A percentile compares a stretch with the other conserved stretches of the same genome.
Conservation (phyloP, 352 stramenopile species). For the Pythium rhizo-oryzae region DNA sequence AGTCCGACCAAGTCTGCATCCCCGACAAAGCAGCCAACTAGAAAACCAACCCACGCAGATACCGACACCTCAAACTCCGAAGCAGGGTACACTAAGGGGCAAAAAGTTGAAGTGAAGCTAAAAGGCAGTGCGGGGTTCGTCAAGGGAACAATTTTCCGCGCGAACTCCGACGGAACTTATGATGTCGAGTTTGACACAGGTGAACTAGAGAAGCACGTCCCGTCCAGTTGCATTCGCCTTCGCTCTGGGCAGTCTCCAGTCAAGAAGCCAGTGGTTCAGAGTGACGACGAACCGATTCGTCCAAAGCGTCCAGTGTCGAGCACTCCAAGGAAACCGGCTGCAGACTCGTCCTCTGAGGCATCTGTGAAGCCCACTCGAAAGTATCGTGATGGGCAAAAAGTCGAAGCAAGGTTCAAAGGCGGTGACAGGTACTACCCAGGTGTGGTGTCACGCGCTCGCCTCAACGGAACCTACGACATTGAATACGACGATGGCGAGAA, state of each 20-base stretch:
- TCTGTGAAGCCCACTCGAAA: constrained; percentile 22
- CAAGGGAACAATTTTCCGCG: constrained; percentile 50
- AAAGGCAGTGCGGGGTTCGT: constrained; percentile 48
- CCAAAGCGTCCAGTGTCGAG: constrained; percentile 41
- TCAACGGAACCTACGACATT: constrained; percentile 75
- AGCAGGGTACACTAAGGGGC: constrained; percentile 44
- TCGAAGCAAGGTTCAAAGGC: constrained; percentile 51
- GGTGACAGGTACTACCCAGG: constrained; percentile 69
- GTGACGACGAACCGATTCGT: constrained; percentile 48
- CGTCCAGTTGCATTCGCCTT: constrained; percentile 37
- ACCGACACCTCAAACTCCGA: constrained; percentile 41
- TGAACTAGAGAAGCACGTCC: constrained; percentile 53
- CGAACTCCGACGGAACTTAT: constrained; percentile 58
- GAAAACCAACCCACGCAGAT: constrained; percentile 22
- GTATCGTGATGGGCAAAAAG: constrained; percentile 30
- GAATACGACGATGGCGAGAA: constrained; percentile 64
- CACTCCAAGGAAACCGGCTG: constrained; percentile 29
- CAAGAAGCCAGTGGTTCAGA: constrained; percentile 44
- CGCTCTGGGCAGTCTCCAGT: constrained; percentile 26
- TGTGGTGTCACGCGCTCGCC: constrained; percentile 54
- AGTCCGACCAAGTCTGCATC: constrained; percentile 34
- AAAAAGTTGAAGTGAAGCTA: constrained; percentile 62
- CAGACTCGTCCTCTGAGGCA: constrained; percentile 45
- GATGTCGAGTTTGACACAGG: constrained; percentile 69
- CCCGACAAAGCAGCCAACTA: constrained; percentile 7